A percentile compares a stretch with the other conserved stretches of the same genome.
Evolutionary conservation across 768 basidiomycete species (phyloP).

Genomic region (Tremella mesenterica): DNA sequence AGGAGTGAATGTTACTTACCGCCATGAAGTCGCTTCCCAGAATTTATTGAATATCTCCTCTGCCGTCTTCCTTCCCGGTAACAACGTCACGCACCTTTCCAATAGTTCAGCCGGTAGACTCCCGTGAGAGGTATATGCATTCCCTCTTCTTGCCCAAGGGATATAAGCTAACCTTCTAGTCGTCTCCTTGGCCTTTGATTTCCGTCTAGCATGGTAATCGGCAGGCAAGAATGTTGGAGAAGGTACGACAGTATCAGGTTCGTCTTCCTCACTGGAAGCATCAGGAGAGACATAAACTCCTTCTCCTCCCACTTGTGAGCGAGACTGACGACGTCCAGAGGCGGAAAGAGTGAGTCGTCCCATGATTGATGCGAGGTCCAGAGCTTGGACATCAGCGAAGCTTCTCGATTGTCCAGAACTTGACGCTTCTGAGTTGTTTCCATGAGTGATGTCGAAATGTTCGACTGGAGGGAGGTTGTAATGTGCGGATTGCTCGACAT

Average conservation of each 20-base stretch:
- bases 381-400: not conserved
- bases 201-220: no score
- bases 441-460: no score
- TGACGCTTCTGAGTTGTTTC: no score
- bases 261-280: no score
- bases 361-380: not conserved
- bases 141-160: not conserved
- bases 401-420: no score
- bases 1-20: not conserved
- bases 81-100: not conserved
- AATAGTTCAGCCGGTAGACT: not conserved
- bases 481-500: no score
- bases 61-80: not conserved
- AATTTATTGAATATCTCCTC: not conserved
- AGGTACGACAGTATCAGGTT: no score
- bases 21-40: not conserved
- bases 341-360: not conserved
- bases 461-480: no score
- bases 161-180: not conserved
- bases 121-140: not conserved
- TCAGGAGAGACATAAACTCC: no score
- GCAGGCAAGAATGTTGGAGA: not conserved
- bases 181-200: no score
- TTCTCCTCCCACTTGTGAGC: no score
- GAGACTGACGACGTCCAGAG: not conserved